These are phyloP conservation scores for Coffea humblotiana DNA, from an alignment of 305 asterid species.

Conservation along the genomic window DNA sequence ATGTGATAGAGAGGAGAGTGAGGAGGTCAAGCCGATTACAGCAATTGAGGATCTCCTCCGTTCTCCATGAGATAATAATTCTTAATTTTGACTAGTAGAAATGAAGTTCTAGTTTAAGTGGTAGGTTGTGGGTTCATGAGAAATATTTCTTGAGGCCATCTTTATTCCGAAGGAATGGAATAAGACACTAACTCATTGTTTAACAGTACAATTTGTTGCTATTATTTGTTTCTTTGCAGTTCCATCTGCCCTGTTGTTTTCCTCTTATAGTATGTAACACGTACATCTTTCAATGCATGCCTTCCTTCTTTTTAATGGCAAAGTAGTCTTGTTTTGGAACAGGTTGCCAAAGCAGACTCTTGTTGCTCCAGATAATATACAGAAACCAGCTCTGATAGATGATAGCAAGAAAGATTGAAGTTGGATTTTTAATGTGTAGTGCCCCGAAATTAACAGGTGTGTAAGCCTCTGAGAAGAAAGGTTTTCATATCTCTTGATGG, in stretches of 20 bases:
- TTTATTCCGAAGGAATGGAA: neutral
- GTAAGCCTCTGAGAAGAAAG: constrained; percentile 1
- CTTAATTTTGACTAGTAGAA: neutral
- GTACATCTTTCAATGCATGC: neutral
- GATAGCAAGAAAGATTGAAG: constrained; percentile 54
- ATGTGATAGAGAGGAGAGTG: no score
- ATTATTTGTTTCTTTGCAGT: neutral
- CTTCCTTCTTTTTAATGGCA: neutral
- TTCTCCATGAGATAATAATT: neutral
- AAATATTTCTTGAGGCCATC: neutral
- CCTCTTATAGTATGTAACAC: neutral
- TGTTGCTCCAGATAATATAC: constrained; percentile 38
- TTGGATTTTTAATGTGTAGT: constrained; percentile 10
- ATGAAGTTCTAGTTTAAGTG: neutral
- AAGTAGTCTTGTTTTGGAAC: constrained; percentile 9
- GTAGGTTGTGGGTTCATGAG: neutral
- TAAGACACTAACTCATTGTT: no score
- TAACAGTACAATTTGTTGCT: neutral
- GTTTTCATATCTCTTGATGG: constrained; percentile 4
- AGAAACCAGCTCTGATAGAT: constrained; percentile 40
- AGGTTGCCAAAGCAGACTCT: constrained; percentile 44
- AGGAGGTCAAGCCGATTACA: neutral
- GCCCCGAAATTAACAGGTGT: constrained; percentile 14
- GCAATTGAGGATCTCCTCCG: neutral
- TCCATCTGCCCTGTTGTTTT: neutral